phyloP scores from a whole-genome alignment of 1,284 basidiomycete species.

The Stygiomarasmius scandens region DNA sequence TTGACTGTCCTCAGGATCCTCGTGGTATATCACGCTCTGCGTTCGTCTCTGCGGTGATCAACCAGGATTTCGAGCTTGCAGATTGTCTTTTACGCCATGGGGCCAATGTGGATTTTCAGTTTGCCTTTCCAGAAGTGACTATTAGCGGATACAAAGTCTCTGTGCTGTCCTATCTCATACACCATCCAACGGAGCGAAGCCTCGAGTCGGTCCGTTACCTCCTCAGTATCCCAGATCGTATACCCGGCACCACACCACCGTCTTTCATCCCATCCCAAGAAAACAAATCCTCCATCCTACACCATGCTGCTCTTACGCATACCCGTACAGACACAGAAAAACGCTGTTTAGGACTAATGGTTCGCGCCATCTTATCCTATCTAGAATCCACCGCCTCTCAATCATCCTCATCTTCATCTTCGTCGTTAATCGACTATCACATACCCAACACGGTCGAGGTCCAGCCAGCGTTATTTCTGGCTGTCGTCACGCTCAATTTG shows the following conservation, averaged over 20 bases:
- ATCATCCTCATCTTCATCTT: too few species aligned
- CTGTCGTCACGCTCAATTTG: too few species aligned
- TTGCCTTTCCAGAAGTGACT: not conserved
- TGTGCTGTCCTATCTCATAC: slow-evolving; percentile 6
- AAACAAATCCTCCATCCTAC: not conserved
- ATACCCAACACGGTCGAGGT: too few species aligned
- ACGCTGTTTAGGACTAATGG: not conserved
- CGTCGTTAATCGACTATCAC: too few species aligned
- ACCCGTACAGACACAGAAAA: slow-evolving; percentile 4
- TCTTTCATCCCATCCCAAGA: not conserved
- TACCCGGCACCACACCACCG: not conserved
- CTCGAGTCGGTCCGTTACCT: slow-evolving; percentile 7
- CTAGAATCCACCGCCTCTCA: too few species aligned
- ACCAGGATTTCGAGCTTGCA: slow-evolving; percentile 10
- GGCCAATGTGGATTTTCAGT: slow-evolving; percentile 8
- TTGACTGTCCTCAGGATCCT: not conserved
- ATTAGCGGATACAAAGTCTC: not conserved
- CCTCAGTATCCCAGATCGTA: not conserved
- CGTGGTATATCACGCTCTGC: slow-evolving; percentile 3
- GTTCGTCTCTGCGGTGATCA: slow-evolving; percentile 5
- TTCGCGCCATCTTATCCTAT: not conserved
- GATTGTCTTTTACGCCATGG: slow-evolving; percentile 5
- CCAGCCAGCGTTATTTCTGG: too few species aligned
- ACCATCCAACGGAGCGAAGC: slow-evolving; percentile 3
- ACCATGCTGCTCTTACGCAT: not conserved